These are phyloP conservation scores for Aspergillus viridinutans DNA, from an alignment of 2,329 filamentous ascomycete genomes.

Conservation along the genomic window DNA sequence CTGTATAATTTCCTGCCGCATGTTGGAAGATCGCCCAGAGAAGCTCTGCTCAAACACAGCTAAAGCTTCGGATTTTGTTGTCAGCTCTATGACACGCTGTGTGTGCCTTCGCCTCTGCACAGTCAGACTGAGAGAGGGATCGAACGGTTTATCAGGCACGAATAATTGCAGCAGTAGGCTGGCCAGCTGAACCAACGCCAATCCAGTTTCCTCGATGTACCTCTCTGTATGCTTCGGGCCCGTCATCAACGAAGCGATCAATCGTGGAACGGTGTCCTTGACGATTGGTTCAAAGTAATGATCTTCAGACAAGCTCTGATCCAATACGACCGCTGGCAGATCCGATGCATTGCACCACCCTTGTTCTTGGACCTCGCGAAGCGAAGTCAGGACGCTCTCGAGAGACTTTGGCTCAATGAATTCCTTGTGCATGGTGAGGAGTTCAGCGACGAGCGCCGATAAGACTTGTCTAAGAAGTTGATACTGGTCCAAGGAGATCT, in stretches of 20 bases:
- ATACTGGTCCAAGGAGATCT: conserved; percentile 51
- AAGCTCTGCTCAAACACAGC: conserved; percentile 62
- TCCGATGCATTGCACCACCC: conserved; percentile 11
- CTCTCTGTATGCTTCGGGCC: conserved; percentile 13
- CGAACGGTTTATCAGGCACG: conserved; percentile 79
- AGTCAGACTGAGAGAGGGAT: conserved; percentile 62
- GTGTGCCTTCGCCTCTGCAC: conserved; percentile 61
- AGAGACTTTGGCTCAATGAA: conserved; percentile 29
- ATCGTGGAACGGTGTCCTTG: conserved; percentile 25
- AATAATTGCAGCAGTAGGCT: conserved; percentile 72
- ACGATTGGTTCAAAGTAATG: conserved; percentile 37
- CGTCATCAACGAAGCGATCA: conserved; percentile 22
- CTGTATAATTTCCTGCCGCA: conserved; percentile 62
- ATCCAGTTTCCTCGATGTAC: conserved; percentile 41
- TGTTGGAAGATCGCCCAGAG: conserved; percentile 63
- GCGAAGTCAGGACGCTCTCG: conserved; percentile 15
- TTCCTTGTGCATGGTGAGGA: conserved; percentile 33
- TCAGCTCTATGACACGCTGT: conserved; percentile 54
- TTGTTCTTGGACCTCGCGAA: conserved; percentile 24
- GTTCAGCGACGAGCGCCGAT: conserved; percentile 29
- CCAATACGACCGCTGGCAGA: conserved; percentile 13
- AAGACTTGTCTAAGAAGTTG: conserved; percentile 49
- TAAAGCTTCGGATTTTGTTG: conserved; percentile 57
- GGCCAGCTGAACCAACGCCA: conserved; percentile 73
- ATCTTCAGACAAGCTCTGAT: conserved; percentile 17